Conservation (phyloP, 2,329 filamentous ascomycete genomes). For the Trichocomaceae sp. region DNA sequence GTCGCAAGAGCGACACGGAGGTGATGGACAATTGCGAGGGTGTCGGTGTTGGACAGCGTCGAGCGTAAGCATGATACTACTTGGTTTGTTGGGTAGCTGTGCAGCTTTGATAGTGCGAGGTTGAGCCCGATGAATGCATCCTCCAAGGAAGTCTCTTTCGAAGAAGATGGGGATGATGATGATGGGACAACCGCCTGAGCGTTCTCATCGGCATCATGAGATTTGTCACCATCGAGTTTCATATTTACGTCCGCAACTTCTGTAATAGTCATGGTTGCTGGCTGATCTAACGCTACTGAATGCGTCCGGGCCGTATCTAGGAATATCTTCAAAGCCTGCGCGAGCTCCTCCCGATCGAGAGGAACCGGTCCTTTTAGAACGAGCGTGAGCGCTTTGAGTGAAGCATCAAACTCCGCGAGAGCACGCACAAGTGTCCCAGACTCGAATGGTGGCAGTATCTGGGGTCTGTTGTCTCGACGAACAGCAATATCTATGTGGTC, state of each 20-base stretch:
- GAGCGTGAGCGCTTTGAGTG: constrained; percentile 31
- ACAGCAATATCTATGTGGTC: constrained; percentile 37
- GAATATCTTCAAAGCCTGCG: constrained; percentile 34
- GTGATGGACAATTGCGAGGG: constrained; percentile 36
- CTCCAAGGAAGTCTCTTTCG: constrained; percentile 21
- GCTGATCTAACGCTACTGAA: constrained; percentile 28
- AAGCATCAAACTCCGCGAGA: constrained; percentile 34
- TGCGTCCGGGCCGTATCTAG: constrained; percentile 33
- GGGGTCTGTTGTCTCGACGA: constrained; percentile 28
- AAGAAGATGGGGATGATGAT: background rate
- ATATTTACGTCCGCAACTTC: constrained; percentile 20
- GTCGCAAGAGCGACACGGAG: constrained; percentile 39
- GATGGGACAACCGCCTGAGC: background rate
- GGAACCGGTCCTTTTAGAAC: constrained; percentile 31
- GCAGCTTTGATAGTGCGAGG: constrained; percentile 30
- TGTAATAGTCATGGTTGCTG: constrained; percentile 25
- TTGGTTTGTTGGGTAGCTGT: constrained; percentile 26
- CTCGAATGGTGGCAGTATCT: constrained; percentile 32
- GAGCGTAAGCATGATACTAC: constrained; percentile 32
- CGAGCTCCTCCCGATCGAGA: constrained; percentile 34
- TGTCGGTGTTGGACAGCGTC: constrained; percentile 33
- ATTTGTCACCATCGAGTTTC: constrained; percentile 3
- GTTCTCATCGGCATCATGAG: background rate
- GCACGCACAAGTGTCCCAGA: constrained; percentile 35
- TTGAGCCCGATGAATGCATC: constrained; percentile 36